Evolutionary conservation across 2,329 filamentous ascomycete species (phyloP).

Genomic region (Hymenoscyphus repandus): DNA sequence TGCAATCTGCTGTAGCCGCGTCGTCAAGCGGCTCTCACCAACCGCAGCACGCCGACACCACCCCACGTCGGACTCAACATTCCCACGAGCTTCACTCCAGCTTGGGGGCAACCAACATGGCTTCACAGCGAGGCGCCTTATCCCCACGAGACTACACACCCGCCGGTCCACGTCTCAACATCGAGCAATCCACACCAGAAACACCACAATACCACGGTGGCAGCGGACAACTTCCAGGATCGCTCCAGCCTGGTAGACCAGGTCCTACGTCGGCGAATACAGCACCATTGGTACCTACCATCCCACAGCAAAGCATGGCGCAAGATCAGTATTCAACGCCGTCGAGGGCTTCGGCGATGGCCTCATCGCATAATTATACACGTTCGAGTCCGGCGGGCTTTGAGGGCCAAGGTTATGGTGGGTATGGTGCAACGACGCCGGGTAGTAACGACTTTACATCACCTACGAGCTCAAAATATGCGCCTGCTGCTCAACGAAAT

Average conservation of each 20-base stretch:
- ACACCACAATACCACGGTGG: slow-evolving; percentile 40
- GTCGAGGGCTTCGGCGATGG: slow-evolving; percentile 60
- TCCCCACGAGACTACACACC: slow-evolving; percentile 42
- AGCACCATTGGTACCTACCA: slow-evolving; percentile 52
- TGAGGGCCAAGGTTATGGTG: slow-evolving; percentile 47
- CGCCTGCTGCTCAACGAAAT: slow-evolving; percentile 52
- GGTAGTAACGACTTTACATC: slow-evolving; percentile 56
- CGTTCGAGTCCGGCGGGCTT: slow-evolving; percentile 71
- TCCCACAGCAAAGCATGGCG: slow-evolving; percentile 42
- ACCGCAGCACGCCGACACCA: slow-evolving; percentile 43
- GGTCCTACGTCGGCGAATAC: slow-evolving; percentile 48
- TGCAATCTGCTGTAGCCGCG: slow-evolving; percentile 20
- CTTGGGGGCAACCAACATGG: slow-evolving; percentile 32
- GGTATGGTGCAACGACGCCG: slow-evolving; percentile 61
- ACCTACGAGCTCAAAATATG: slow-evolving; percentile 48
- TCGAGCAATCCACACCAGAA: slow-evolving; percentile 52
- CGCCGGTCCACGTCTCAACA: slow-evolving; percentile 48
- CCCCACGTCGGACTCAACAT: slow-evolving; percentile 43
- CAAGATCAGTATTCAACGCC: slow-evolving; percentile 57
- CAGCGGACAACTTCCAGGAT: slow-evolving; percentile 47
- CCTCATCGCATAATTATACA: slow-evolving; percentile 70
- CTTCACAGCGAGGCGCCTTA: slow-evolving; percentile 25
- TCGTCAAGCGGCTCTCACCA: slow-evolving; percentile 32
- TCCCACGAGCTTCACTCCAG: slow-evolving; percentile 53
- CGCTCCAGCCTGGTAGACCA: slow-evolving; percentile 55